A percentile compares a stretch with the other conserved stretches of the same genome.
Evolutionary conservation across 2,329 filamentous ascomycete species (phyloP).

Genomic region (Fusarium guadeloupense): DNA sequence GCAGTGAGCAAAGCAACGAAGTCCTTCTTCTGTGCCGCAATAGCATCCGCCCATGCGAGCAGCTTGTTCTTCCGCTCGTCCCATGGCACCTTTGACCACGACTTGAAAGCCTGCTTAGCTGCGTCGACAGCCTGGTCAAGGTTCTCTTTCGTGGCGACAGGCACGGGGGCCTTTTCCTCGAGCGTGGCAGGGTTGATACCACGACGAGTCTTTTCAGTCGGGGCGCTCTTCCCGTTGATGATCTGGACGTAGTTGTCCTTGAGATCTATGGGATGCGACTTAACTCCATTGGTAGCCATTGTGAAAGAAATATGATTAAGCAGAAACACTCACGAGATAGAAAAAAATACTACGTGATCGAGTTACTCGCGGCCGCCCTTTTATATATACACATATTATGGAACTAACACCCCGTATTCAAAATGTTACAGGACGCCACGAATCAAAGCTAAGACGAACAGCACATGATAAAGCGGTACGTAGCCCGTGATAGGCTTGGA

Average conservation of each 20-base stretch:
- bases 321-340: background rate
- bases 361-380: too few species aligned
- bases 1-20: slow-evolving; percentile 39
- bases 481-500: background rate
- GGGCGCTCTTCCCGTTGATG: slow-evolving; percentile 34
- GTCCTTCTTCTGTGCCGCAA: slow-evolving; percentile 31
- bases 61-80: slow-evolving; percentile 38
- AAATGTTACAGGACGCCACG: too few species aligned
- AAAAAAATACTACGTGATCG: background rate
- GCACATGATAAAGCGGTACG: background rate
- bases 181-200: slow-evolving; percentile 46
- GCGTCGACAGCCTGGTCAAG: slow-evolving; percentile 40
- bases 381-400: too few species aligned
- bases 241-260: slow-evolving; percentile 36
- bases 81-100: slow-evolving; percentile 41
- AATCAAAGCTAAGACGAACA: too few species aligned
- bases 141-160: slow-evolving; percentile 38
- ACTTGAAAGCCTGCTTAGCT: slow-evolving; percentile 39
- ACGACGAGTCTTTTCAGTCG: slow-evolving; percentile 29
- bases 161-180: slow-evolving; percentile 44
- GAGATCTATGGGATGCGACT: slow-evolving; percentile 13
- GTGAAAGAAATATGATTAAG: background rate
- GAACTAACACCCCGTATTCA: too few species aligned
- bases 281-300: slow-evolving; percentile 24
- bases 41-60: slow-evolving; percentile 38